Evolutionary conservation across 2,329 filamentous ascomycete genomes (phyloP), one percentile per base, ranked within the genome.

Genomic region (Rasamsonia emersonii): DNA sequence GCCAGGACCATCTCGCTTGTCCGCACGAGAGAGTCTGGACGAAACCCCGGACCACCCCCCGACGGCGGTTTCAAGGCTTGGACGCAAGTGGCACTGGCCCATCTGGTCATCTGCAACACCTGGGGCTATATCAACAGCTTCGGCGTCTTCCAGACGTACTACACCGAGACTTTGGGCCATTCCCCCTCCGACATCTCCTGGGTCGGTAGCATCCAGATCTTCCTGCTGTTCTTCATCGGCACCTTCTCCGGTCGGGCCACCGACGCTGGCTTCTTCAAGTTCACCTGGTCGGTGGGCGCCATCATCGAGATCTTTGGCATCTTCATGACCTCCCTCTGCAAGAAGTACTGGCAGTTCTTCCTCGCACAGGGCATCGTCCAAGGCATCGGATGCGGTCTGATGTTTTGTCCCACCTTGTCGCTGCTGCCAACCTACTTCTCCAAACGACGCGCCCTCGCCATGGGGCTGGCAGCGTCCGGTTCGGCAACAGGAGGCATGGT

Each of bases 281-380:
- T 40, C 2, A 45, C 53, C 2, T 44, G 52, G 16, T 11, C 44
- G 5, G 18, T 33, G 6, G 56, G 56, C 3, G 38, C 57, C 28
- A 33, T 59, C 4, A 33, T 66, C 6, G 41, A 49, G 5, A 39
- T 67, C 0, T 15, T 65, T 0, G 67, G 67, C 10, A 57, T 65
- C 16, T 64, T 72, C 43, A 55, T 59, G 43, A 65, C 65, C 6
- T 67, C 63, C 18, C 46, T 67, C 1, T 48, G 57, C 5, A 61
- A 46, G 0, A 39, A 46, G 14, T 70, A 69, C 43, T 70, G 63
- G 59, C 65, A 71, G 43, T 51, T 71, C 0, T 56, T 72, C 18
- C 57, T 73, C 4, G 44, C 63, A 0, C 66, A 70, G 36, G 65
- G 58, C 0, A 33, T 69, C 3, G 26, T 59, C 50, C 23, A 48